Evolutionary conservation across 371 early-diverging fungal species (phyloP), one percentile per base, ranked within the genome.

Genomic region (Circinella umbellata): DNA sequence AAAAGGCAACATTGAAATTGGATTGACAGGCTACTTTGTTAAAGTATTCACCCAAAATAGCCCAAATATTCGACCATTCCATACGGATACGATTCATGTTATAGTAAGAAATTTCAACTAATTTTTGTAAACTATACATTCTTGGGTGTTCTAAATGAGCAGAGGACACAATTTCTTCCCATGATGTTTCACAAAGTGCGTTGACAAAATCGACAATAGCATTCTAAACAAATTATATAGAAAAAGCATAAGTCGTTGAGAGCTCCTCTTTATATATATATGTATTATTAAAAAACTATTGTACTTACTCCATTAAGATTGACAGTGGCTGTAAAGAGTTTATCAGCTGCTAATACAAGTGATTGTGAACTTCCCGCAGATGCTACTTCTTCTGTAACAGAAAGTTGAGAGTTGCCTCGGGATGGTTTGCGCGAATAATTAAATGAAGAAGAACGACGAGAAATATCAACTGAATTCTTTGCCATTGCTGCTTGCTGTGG

Each of bases 21-120:
- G 89, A 86, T 69, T 96, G 92, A 55, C 94, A 95, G 4, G 96
- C 96, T 18, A 96, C 96, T 75, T 78, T 64, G 79, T 95, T 94
- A 71, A 96, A 97, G 73, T 95, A 92, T 39, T 93, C 93, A 0
- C 96, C 96, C 3, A 98, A 83, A 15, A 97, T 93, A 2, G 92
- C 90, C 98, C 98, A 98, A 53, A 97, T 90, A 70, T 95, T 91
- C 49, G 94, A 92, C 98, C 98, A 98, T 80, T 98, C 98, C 70
- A 96, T 89, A 76, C 96, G 91, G 74, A 98, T 98, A 85, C 98
- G 94, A 60, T 89, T 91, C 98, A 98, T 98, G 83, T 98, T 98
- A 87, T 96, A 98, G 85, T 96, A 96, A 0, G 93, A 90, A 36
- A 98, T 95, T 71, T 98, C 98, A 0, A 98, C 96, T 10, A 98